Base-by-base conservation (phyloP, 345 rosid genomes). In the Aquilaria yunnanensis region DNA sequence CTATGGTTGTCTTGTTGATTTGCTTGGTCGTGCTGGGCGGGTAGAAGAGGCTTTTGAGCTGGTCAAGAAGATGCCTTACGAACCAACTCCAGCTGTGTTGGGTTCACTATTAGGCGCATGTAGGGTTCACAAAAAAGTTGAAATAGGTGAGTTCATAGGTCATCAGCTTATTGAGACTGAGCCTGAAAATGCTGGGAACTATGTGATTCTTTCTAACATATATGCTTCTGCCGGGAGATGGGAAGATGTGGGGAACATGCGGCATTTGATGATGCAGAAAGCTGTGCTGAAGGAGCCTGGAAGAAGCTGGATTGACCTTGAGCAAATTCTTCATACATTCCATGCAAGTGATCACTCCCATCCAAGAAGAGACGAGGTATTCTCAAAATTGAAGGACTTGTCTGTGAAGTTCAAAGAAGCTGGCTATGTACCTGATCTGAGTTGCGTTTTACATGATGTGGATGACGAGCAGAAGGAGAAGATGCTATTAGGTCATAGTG, bases 401-500 rank as follows among this genome's bases (percentile, higher is more conserved):
- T 66, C 68, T 4, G 67, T 72, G 12, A 80, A 71, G 77, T 70
- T 90, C 70, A 90, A 90, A 70, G 90, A 86, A 83, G 79, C 86
- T 52, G 97, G 97, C 32, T 90, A 90, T 68, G 80, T 79, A 69
- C 88, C 94, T 34, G 92, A 93, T 60, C 65, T 78, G 74, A 90
- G 90, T 66, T 90, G 89, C 61, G 96, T 85, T 60, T 64, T 93
- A 50, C 71, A 87, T 61, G 97, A 90, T 51, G 92, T 93, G 63
- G 97, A 93, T 47, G 89, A 88, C 34, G 97, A 88, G 73, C 96
- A 93, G 77, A 93, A 93, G 80, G 96, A 86, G 89, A 90, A 78
- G 73, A 82, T 83, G 74, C 77, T 93, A 6, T 69, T 78, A 14
- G 90, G 83, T 54, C 98, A 93, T 66, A 93, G 92, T 68, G 98